Evolutionary conservation across 2,329 filamentous ascomycete species (phyloP).

Genomic region (Fusarium staphyleae): DNA sequence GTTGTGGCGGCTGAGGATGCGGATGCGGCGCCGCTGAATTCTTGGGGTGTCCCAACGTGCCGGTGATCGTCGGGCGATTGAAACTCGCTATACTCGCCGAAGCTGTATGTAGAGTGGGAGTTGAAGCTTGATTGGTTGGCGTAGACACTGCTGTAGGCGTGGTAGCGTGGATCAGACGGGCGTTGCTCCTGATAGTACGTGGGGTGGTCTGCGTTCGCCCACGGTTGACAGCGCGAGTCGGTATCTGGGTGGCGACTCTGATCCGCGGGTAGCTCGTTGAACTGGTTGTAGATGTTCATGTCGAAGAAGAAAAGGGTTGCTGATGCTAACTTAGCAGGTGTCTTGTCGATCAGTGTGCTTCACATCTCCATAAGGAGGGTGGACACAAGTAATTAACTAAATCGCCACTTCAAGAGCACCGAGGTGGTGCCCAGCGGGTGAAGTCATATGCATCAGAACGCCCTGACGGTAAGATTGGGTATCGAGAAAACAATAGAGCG

Average conservation of each 20-base stretch:
- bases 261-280: conserved; percentile 23
- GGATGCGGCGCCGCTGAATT: conserved; percentile 25
- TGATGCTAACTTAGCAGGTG: conserved; percentile 20
- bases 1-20: conserved; percentile 30
- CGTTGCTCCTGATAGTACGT: conserved; percentile 25
- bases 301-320: conserved; percentile 24
- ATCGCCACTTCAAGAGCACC: conserved; percentile 7
- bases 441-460: neutral
- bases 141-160: conserved; percentile 25
- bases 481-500: neutral
- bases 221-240: conserved; percentile 26
- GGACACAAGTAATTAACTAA: conserved; percentile 31
- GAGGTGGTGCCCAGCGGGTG: neutral
- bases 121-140: conserved; percentile 29
- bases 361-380: conserved; percentile 36
- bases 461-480: conserved; percentile 14
- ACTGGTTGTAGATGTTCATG: conserved; percentile 29
- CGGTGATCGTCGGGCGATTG: conserved; percentile 30
- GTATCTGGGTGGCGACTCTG: conserved; percentile 32
- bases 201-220: conserved; percentile 13
- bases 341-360: conserved; percentile 28
- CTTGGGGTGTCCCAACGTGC: conserved; percentile 29
- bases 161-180: conserved; percentile 29
- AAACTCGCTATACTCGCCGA: conserved; percentile 19
- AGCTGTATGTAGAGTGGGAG: conserved; percentile 20